These are phyloP conservation scores for Coleophoma eucalyptorum DNA, from an alignment of 2,329 filamentous ascomycete genomes.

Conservation along the genomic window DNA sequence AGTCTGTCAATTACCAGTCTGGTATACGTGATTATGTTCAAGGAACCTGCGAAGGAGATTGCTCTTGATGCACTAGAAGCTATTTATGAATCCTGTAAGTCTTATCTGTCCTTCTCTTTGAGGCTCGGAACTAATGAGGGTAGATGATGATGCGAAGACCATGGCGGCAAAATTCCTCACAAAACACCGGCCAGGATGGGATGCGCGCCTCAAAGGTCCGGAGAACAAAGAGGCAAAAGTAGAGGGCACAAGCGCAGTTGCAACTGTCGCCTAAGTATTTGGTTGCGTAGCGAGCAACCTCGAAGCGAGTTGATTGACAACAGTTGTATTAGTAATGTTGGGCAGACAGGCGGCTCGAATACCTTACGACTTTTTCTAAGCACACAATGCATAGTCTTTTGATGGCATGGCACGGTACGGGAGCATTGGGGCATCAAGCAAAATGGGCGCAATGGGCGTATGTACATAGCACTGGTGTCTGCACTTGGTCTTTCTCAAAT, in stretches of 20 bases:
- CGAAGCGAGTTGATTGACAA: no score
- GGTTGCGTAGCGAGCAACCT: no score
- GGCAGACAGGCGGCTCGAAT: no score
- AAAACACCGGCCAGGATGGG: slow-evolving; percentile 50
- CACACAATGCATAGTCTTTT: no score
- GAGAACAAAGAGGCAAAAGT: slow-evolving; percentile 7
- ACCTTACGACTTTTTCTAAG: no score
- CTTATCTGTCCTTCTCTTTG: background rate
- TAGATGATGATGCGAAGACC: slow-evolving; percentile 59
- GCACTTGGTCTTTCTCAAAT: no score
- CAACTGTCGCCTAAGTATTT: background rate
- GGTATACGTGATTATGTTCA: slow-evolving; percentile 64
- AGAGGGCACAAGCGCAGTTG: background rate
- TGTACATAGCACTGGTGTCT: no score
- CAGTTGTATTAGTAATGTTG: no score
- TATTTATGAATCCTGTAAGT: slow-evolving; percentile 64
- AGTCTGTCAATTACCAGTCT: slow-evolving; percentile 61
- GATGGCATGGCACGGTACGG: no score
- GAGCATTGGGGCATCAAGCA: no score
- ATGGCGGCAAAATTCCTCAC: slow-evolving; percentile 59
- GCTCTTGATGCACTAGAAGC: slow-evolving; percentile 63
- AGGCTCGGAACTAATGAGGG: slow-evolving; percentile 14
- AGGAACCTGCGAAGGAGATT: slow-evolving; percentile 58
- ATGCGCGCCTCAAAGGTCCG: slow-evolving; percentile 17
- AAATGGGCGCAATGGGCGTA: no score